These are phyloP conservation scores for Beverwykella pulmonaria DNA, from an alignment of 495 filamentous ascomycete genomes.

Conservation along the genomic window DNA sequence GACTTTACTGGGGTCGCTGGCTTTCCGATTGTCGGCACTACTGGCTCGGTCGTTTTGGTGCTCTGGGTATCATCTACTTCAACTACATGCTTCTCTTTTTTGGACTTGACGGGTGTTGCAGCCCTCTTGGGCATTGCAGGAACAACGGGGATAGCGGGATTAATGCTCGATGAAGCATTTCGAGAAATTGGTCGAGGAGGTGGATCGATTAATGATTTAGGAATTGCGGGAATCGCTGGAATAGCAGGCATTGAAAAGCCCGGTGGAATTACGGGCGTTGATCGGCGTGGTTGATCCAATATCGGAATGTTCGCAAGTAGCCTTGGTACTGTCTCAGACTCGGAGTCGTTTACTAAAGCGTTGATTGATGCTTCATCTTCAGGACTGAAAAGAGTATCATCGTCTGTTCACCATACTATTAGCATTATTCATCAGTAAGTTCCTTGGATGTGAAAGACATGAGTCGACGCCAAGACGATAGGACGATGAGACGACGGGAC, in stretches of 20 bases:
- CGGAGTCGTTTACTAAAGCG: slow-evolving; percentile 58
- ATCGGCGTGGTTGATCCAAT: slow-evolving; percentile 46
- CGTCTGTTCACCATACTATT: slow-evolving; percentile 42
- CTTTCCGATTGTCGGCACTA: neutral
- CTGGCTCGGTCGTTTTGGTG: neutral
- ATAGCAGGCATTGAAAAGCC: slow-evolving; percentile 63
- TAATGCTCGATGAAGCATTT: slow-evolving; percentile 16
- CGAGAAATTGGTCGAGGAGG: slow-evolving; percentile 22
- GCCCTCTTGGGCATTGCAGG: slow-evolving; percentile 27
- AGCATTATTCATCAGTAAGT: slow-evolving; percentile 17
- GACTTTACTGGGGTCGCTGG: slow-evolving; percentile 2
- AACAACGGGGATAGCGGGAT: slow-evolving; percentile 33
- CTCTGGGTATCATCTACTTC: neutral
- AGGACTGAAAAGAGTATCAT: slow-evolving; percentile 58
- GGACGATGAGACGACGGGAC: neutral
- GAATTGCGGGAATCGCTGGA: slow-evolving; percentile 56
- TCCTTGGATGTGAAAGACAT: slow-evolving; percentile 26
- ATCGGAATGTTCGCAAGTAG: slow-evolving; percentile 52
- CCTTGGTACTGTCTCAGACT: slow-evolving; percentile 25
- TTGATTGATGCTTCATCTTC: slow-evolving; percentile 57
- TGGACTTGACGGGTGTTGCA: slow-evolving; percentile 18
- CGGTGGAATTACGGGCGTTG: slow-evolving; percentile 66
- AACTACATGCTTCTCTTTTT: slow-evolving; percentile 1
- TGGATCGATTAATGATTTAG: slow-evolving; percentile 11
- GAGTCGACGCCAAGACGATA: neutral